Percentiles rank a stretch among this genome's conserved stretches.
Conservation (phyloP, 2,329 filamentous ascomycete genomes). For the Penicillium sp. region DNA sequence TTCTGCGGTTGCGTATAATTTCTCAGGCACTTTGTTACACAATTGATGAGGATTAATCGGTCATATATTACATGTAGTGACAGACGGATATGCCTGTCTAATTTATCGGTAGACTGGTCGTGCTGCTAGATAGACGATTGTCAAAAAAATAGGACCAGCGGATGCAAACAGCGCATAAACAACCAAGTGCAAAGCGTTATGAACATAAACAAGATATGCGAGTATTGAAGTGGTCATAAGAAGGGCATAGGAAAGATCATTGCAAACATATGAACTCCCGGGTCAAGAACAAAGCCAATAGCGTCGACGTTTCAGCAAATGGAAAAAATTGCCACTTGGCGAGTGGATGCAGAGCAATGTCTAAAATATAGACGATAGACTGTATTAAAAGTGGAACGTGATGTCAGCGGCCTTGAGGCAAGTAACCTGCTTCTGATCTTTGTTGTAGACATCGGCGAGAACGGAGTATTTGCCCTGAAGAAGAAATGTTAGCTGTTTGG, state of each 20-base stretch:
- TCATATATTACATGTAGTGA: background rate
- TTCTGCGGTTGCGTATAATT: background rate
- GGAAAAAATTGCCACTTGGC: constrained; percentile 10
- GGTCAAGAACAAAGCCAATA: constrained; percentile 4
- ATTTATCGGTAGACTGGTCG: background rate
- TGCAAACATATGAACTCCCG: background rate
- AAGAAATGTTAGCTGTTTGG: constrained; percentile 9
- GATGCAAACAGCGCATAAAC: constrained; percentile 4
- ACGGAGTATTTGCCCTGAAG: constrained; percentile 84
- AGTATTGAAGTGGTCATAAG: constrained; percentile 16
- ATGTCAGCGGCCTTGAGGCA: constrained; percentile 69
- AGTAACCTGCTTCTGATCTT: constrained; percentile 72
- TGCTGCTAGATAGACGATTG: background rate
- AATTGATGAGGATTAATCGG: background rate
- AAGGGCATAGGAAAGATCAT: constrained; percentile 15
- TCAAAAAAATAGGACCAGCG: background rate
- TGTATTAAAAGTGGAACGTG: constrained; percentile 27
- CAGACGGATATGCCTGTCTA: background rate
- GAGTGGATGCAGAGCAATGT: constrained; percentile 18
- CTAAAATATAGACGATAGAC: background rate
- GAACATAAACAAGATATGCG: constrained; percentile 7
- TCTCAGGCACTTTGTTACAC: background rate
- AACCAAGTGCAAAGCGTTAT: background rate
- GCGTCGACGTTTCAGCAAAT: background rate
- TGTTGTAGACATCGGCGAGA: constrained; percentile 76